Evolutionary conservation across 345 rosid genomes (phyloP), one percentile per base, ranked within the genome.

Genomic region (Kandelia obovata): DNA sequence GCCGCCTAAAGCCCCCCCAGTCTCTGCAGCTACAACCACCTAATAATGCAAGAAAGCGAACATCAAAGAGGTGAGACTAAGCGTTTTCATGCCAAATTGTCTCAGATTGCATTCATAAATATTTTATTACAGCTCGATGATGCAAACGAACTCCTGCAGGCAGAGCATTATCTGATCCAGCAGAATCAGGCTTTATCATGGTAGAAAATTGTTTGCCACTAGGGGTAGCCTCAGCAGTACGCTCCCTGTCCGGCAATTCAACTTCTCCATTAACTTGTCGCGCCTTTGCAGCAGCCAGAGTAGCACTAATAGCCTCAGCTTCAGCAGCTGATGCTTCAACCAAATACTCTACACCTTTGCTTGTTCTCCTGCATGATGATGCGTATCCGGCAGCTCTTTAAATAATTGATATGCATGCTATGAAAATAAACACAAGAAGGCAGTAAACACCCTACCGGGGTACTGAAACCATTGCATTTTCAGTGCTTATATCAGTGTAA

Each of bases 321-420:
- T 95, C 99, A 16, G 90, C 99, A 35, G 99, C 99, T 31, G 99
- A 88, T 72, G 98, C 97, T 80, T 95, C 92, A 75, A 95, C 99
- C 70, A 95, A 84, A 80, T 88, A 92, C 76, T 95, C 98, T 53
- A 95, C 98, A 31, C 96, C 98, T 84, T 92, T 95, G 81, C 75
- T 87, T 64, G 79, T 76, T 82, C 99, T 90, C 87, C 99, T 95
- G 85, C 58, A 61, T 27, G 74, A 11, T 31, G 52, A 73, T 67
- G 57, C 71, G 61, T 11, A 75, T 62, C 66, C 52, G 74, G 25
- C n/a, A 75, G 27, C 49, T 71, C 64, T 26, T 71, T 27, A 11
- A 64, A 66, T 68, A 25, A 73, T 34, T 28, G 66, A 70, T 52
- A 53, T 56, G 1, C 10, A 68, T 61, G 4, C 26, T 68, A 51